Evolutionary conservation across 108 stramenopile species (phyloP).

Genomic region (Stephanodiscus minutulus): DNA sequence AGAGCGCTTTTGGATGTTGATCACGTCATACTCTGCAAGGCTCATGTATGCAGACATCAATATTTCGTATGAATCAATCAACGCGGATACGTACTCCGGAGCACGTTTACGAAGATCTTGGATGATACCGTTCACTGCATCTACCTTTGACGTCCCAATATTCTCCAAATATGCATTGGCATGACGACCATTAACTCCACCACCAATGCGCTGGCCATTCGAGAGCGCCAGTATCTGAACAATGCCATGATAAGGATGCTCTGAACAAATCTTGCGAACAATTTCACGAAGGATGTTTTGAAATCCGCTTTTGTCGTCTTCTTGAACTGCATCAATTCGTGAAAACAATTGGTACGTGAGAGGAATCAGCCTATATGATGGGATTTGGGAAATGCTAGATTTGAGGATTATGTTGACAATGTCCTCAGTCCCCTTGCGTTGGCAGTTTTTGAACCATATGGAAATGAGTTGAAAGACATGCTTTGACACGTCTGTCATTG

Average conservation of each 20-base stretch:
- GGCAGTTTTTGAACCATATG: constrained; percentile 74
- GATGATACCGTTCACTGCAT: constrained; percentile 60
- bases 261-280: constrained; percentile 68
- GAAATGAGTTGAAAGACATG: constrained; percentile 75
- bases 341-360: constrained; percentile 88
- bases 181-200: constrained; percentile 50
- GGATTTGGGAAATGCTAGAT: constrained; percentile 46
- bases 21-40: constrained; percentile 57
- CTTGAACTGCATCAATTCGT: constrained; percentile 56
- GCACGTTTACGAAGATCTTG: constrained; percentile 43
- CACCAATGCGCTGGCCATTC: constrained; percentile 69
- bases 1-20: constrained; percentile 19
- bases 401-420: constrained; percentile 42
- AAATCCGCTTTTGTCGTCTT: constrained; percentile 36
- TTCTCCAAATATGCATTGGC: constrained; percentile 54
- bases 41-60: constrained; percentile 70
- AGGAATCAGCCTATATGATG: constrained; percentile 78
- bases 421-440: constrained; percentile 29
- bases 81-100: constrained; percentile 43
- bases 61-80: constrained; percentile 60
- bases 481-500: constrained; percentile 52
- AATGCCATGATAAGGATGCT: constrained; percentile 89
- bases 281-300: constrained; percentile 63
- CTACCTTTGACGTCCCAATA: constrained; percentile 60
- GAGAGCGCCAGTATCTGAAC: constrained; percentile 76